Base-by-base conservation (phyloP, 2,329 filamentous ascomycete species). In the Conoideocrella luteorostrata region DNA sequence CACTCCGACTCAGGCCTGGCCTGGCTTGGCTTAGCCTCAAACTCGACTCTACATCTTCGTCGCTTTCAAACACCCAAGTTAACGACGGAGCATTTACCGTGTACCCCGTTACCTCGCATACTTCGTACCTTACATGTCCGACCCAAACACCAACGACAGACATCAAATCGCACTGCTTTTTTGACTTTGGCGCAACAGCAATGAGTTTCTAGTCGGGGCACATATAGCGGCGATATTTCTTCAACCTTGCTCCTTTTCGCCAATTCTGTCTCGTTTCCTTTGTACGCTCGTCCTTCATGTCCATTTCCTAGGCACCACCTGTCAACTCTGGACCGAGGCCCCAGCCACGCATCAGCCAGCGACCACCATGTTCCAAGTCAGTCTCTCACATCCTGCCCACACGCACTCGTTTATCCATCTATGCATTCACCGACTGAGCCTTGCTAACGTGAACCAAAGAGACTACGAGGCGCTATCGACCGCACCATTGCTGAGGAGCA, bases 401-500 rank as follows among this genome's bases (percentile, higher is more conserved):
- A 11, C 26, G 28, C 20, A 12, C 21, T 32, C 26, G 7, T 18
- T 28, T 20, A 23, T n/a, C 9, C 29, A 6, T 18, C 18, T n/a
- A 13, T 20, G 7, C 18, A 22, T 47, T 22, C 12, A 22, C 20
- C 10, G 6, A 22, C 46, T 52, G 21, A 50, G 33, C 12, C 7
- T 43, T 9, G 7, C 15, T 11, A 10, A 15, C 35, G 29, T 7
- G 28, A 12, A 15, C 17, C 60, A 93, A 5, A 43, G 86, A 80
- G 86, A 71, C 72, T 95, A 55, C 86, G 88, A 69, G 86, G 84
- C 57, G 86, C 85, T 47, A 88, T 95, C 62, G 87, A 95, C 62
- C 82, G 82, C 56, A 84, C 84, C 57, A 93, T 96, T 57, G 86
- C 88, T 57, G 88, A 95, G 68, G 90, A 96, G 68, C 88, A 95